Evolutionary conservation across 2,329 filamentous ascomycete genomes (phyloP), one percentile per base, ranked within the genome.

Genomic region (Monosporascus sp.): DNA sequence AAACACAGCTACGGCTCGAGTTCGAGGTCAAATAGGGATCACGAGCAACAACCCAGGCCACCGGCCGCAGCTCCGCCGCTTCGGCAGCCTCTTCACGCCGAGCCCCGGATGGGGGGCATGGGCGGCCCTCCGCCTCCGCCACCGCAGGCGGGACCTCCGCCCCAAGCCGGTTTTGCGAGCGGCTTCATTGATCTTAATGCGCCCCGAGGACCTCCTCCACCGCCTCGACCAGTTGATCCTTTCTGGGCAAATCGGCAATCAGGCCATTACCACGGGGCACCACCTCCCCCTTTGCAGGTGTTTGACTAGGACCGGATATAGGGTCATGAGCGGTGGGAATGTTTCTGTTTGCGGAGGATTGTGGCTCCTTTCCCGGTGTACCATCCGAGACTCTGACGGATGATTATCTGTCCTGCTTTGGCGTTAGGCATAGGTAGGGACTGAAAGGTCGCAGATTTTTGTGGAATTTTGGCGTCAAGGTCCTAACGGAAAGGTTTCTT

Each of bases 1-100:
- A 51, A 51, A 35, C 55, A 53, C 20, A 48, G 55, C 47, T 49
- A 56, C 2, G 52, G 55, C 37, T 35, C 31, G 5, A 35, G 31
- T 35, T 35, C 31, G 9, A 35, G 31, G 31, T 14, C 31, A 35
- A 35, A 35, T 35, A 35, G 31, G 9, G 11, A 9, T 14, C 31
- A 35, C 31, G 31, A 9, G 4, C 31, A 35, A 35, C 31, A 35
- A 35, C 31, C 31, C 31, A 35, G 31, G 31, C 5, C 40, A 43
- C 8, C 40, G 14, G 40, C 40, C 18, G 40, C 40, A 43, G 18
- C 40, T 40, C 38, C 7, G 18, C 40, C 40, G 11, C 5, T 18
- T 18, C 40, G 31, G 31, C 31, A 35, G 31, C 31, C 31, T 9
- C 11, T 35, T 14, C 31, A 35, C 31, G 31, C 31, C 18, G 40